Percentiles rank a stretch among this genome's conserved stretches.
These are phyloP conservation scores for Russula brevipes DNA, from an alignment of 768 basidiomycete genomes.

Conservation along the genomic window DNA sequence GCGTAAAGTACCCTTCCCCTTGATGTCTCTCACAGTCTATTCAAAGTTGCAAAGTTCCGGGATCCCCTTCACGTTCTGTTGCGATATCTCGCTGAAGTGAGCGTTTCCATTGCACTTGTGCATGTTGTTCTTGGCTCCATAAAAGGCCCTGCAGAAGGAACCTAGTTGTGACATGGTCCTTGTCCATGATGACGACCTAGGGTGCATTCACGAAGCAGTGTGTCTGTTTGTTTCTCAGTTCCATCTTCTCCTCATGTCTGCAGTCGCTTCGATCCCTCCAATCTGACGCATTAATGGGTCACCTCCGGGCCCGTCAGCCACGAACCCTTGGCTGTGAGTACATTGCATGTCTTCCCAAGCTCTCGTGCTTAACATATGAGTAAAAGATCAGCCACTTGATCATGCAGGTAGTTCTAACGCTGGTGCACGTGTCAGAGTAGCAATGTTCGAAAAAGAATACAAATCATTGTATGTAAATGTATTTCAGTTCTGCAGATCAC, in stretches of 20 bases:
- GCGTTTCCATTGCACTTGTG: too few relatives aligned
- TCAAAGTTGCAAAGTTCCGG: neutral
- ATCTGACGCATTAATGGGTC: neutral
- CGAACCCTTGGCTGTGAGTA: neutral
- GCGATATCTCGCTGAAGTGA: conserved; percentile 1
- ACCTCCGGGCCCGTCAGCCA: neutral
- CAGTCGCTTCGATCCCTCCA: neutral
- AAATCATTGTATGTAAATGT: too few relatives aligned
- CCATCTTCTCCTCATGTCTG: neutral
- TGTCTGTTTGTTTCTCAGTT: neutral
- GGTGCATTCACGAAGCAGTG: neutral
- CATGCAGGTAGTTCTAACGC: neutral
- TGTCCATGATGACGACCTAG: neutral
- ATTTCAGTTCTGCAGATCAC: too few relatives aligned
- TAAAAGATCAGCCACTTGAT: neutral
- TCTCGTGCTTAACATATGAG: neutral
- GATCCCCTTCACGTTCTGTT: neutral
- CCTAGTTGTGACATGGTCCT: neutral
- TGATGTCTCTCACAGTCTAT: neutral
- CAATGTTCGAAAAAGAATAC: neutral
- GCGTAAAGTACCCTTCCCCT: neutral
- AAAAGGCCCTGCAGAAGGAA: neutral
- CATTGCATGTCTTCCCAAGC: neutral
- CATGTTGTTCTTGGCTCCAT: neutral
- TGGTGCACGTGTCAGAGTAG: neutral